These are phyloP conservation scores for Cavenderia fasciculata DNA, from an alignment of 78 protist species.

Conservation along the genomic window DNA sequence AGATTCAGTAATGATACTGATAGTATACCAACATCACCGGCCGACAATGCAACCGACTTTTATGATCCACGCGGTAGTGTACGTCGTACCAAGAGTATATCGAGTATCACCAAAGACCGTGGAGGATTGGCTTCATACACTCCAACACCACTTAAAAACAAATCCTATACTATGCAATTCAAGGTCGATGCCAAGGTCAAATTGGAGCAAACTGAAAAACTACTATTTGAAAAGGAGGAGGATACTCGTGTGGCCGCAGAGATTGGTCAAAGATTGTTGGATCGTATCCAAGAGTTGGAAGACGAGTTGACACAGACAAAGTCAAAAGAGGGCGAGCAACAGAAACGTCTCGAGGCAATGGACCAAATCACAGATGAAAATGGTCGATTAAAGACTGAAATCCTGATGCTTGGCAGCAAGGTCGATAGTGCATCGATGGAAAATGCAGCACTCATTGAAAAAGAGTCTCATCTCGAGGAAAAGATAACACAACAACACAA, in stretches of 20 bases:
- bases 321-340: slow-evolving; percentile 8
- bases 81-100: slow-evolving; percentile 43
- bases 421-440: slow-evolving; percentile 1
- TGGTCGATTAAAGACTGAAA: slow-evolving; percentile 28
- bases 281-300: slow-evolving; percentile 46
- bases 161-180: slow-evolving; percentile 51
- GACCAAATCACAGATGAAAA: neutral
- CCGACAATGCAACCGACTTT: neutral
- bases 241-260: slow-evolving; percentile 72
- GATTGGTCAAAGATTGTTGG: slow-evolving; percentile 58
- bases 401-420: neutral
- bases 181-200: slow-evolving; percentile 39
- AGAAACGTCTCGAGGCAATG: neutral
- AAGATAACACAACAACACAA: neutral
- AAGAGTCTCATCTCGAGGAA: neutral
- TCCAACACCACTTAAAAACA: slow-evolving; percentile 8
- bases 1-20: slow-evolving; percentile 1
- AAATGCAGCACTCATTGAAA: neutral
- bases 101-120: slow-evolving; percentile 10
- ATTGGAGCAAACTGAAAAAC: slow-evolving; percentile 54
- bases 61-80: slow-evolving; percentile 7
- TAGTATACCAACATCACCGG: neutral
- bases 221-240: slow-evolving; percentile 53
- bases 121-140: neutral
- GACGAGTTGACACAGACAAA: slow-evolving; percentile 13